Evolutionary conservation across 2,329 filamentous ascomycete species (phyloP).

Genomic region (Bertia moriformis): DNA sequence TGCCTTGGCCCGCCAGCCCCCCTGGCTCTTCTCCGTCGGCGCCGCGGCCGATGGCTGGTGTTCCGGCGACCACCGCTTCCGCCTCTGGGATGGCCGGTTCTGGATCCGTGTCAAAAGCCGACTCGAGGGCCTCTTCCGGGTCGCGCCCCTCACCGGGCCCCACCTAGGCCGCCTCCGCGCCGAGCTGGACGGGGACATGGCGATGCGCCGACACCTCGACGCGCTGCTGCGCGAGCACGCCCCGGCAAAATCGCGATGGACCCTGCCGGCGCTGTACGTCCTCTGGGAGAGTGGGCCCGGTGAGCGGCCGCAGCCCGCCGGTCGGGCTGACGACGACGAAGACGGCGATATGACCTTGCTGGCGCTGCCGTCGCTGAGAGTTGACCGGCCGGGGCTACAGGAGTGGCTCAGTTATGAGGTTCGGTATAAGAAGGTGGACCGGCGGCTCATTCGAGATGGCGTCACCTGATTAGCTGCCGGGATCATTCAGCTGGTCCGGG

Average conservation of each 20-base stretch:
- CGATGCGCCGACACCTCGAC: constrained; percentile 19
- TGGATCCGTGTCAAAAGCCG: constrained; percentile 37
- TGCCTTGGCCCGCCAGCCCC: not conserved
- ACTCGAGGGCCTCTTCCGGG: constrained; percentile 21
- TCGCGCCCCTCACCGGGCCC: constrained; percentile 28
- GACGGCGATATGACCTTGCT: constrained; percentile 23
- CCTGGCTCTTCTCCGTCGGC: constrained; percentile 31
- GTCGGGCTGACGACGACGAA: not conserved
- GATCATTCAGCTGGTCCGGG: too few relatives aligned
- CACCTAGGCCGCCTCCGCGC: constrained; percentile 32
- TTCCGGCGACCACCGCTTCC: constrained; percentile 2
- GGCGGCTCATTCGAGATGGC: too few relatives aligned
- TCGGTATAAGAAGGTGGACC: constrained; percentile 33
- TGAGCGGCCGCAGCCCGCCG: constrained; percentile 6
- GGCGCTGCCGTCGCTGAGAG: constrained; percentile 35
- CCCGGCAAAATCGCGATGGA: constrained; percentile 37
- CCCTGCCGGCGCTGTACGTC: constrained; percentile 37
- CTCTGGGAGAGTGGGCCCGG: constrained; percentile 9
- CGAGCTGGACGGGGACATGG: constrained; percentile 18
- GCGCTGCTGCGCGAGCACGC: constrained; percentile 31
- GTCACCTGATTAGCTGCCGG: too few relatives aligned
- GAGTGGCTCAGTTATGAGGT: constrained; percentile 32
- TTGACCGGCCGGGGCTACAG: constrained; percentile 28
- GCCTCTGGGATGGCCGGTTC: constrained; percentile 42
- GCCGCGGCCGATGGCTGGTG: constrained; percentile 13